Evolutionary conservation across 2,329 filamentous ascomycete genomes (phyloP).

Genomic region (Apiospora pterosperma): DNA sequence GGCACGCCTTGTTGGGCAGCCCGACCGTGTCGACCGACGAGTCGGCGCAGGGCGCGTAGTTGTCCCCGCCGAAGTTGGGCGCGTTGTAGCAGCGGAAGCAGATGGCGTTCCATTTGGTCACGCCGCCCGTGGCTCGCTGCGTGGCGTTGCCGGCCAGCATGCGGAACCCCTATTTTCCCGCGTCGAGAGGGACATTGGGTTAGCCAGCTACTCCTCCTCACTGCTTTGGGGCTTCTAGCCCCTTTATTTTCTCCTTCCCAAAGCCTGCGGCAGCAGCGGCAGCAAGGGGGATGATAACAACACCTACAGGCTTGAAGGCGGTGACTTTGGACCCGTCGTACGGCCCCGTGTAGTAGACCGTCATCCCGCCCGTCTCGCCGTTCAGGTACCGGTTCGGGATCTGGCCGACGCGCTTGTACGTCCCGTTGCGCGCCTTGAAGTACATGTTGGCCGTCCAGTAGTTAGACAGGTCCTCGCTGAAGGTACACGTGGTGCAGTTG

Average conservation of each 20-base stretch:
- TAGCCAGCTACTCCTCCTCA: no score
- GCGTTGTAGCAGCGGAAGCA: constrained; percentile 34
- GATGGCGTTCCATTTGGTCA: constrained; percentile 23
- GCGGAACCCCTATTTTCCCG: constrained; percentile 36
- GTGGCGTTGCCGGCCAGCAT: constrained; percentile 41
- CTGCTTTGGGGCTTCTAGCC: no score
- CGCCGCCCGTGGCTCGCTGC: constrained; percentile 12
- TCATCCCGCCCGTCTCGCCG: constrained; percentile 24
- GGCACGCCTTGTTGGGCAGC: constrained; percentile 50
- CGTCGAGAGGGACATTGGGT: background rate
- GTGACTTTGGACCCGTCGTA: constrained; percentile 31
- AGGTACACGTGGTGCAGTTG: constrained; percentile 62
- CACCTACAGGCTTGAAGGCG: constrained; percentile 35
- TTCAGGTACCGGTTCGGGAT: constrained; percentile 18
- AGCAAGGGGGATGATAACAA: background rate
- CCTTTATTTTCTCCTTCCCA: background rate
- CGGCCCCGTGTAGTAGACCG: constrained; percentile 26
- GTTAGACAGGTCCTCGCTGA: constrained; percentile 59
- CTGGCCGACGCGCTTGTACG: constrained; percentile 31
- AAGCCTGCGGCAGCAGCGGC: no score
- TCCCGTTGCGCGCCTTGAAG: constrained; percentile 50
- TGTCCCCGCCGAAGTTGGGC: constrained; percentile 23
- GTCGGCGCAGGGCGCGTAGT: constrained; percentile 22
- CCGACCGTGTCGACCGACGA: constrained; percentile 36
- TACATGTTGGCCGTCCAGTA: constrained; percentile 65